A percentile compares a stretch with the other conserved stretches of the same genome.
Evolutionary conservation across 2,329 filamentous ascomycete species (phyloP).

Genomic region (Coniochaeta pulveracea): DNA sequence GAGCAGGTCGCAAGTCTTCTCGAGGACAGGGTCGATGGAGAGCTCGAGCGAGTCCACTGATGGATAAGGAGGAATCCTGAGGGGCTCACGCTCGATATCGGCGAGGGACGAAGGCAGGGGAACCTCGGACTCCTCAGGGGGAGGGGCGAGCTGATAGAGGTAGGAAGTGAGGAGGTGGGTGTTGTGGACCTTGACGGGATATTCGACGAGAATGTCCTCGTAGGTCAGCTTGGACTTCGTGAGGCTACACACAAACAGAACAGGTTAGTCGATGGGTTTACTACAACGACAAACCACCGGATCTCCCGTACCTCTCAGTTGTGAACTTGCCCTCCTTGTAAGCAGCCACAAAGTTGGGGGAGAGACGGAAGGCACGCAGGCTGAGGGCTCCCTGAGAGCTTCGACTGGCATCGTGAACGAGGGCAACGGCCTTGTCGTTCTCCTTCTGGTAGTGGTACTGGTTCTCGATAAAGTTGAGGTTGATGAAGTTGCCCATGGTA

Average conservation of each 20-base stretch:
- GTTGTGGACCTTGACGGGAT: constrained; percentile 87
- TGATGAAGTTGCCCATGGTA: constrained; percentile 98
- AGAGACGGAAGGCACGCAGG: constrained; percentile 83
- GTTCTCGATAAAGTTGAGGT: constrained; percentile 92
- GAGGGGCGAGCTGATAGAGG: constrained; percentile 77
- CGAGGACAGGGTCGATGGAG: constrained; percentile 91
- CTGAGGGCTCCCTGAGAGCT: constrained; percentile 87
- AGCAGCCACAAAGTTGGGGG: constrained; percentile 74
- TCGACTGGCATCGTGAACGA: constrained; percentile 92
- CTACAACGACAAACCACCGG: background rate
- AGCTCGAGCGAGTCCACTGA: constrained; percentile 86
- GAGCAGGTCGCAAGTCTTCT: constrained; percentile 95
- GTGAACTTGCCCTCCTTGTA: constrained; percentile 98
- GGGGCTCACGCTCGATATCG: constrained; percentile 58
- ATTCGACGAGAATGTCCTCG: constrained; percentile 85
- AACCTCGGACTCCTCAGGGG: constrained; percentile 54
- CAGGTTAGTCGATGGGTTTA: constrained; percentile 1
- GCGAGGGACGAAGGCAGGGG: constrained; percentile 69
- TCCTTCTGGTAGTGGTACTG: constrained; percentile 96
- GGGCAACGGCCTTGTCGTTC: constrained; percentile 75
- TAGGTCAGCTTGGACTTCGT: constrained; percentile 91
- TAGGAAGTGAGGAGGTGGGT: constrained; percentile 93
- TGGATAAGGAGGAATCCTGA: constrained; percentile 60
- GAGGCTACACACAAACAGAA: constrained; percentile 56
- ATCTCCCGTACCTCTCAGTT: constrained; percentile 65